Base-by-base conservation (phyloP, 495 filamentous ascomycete species). In the Cenococcum geophilum region DNA sequence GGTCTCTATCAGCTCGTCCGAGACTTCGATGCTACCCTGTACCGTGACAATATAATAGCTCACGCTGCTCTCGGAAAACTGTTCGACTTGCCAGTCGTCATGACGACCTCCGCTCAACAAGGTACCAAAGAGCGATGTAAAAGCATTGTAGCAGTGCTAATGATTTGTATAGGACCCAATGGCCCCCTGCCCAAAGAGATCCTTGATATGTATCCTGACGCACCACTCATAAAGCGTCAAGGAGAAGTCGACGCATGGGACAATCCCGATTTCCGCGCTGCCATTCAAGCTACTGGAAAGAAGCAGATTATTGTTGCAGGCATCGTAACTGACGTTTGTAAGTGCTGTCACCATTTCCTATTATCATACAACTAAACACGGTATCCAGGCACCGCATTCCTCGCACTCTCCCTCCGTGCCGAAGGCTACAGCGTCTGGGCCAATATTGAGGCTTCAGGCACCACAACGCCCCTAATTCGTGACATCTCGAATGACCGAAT, bases 191-290 rank as follows among this genome's bases (percentile, higher is more conserved):
- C 86, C 8, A 82, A 86, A 68, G 88, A 89, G 69, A 87, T 92
- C 59, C 63, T 78, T 3, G 76, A 82, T 4, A 79, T 87, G 82
- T 84, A 87, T 68, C 87, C 88, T 27, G 76, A 80, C 34, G 81
- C 86, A 10, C 80, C 86, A 1, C 72, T 89, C 18, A 82, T 92
- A 70, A 77, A 75, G 60, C 83, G 88, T 37, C 77, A 87, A 57
- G 88, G 88, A 36, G 87, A 91, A 66, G 88, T 91, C 64, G 79
- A 91, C 63, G 88, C 88, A 4, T 91, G 87, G 88, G 88, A 92
- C 69, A 89, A 89, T 65, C 54, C 76, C 2, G 83, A 88, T 0
- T 89, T 91, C 78, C 79, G 82, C 9, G 76, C 75, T 4, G 88
- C 88, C 18, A 80, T 92, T 53, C 70, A 72, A 40, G 84, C 85